Percentiles rank a stretch among this genome's conserved stretches.
Evolutionary conservation across 1,284 basidiomycete species (phyloP).

Genomic region (Puccinia polysora): DNA sequence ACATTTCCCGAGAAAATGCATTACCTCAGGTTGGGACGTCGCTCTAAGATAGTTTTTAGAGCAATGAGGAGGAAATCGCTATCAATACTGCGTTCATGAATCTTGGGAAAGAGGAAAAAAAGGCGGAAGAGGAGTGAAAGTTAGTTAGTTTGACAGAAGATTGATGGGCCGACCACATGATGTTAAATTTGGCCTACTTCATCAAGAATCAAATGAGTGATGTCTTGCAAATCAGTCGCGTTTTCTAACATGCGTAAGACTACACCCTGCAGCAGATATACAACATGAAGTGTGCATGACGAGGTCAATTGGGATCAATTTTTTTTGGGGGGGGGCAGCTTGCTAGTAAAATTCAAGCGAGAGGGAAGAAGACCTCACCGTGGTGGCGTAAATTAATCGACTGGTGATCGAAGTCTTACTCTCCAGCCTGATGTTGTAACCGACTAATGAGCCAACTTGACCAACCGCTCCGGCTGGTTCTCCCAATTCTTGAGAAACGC

Average conservation of each 20-base stretch:
- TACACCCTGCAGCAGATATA: constrained; percentile 70
- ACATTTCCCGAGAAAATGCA: background rate
- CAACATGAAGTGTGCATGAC: constrained; percentile 47
- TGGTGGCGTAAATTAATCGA: constrained; percentile 64
- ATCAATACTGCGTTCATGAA: constrained; percentile 94
- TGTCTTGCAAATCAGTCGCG: constrained; percentile 80
- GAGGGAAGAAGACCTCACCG: constrained; percentile 52
- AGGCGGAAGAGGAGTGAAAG: background rate
- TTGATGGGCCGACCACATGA: too few relatives aligned
- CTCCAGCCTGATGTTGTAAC: constrained; percentile 91
- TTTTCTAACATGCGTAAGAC: constrained; percentile 93
- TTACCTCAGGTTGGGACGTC: constrained; percentile 77
- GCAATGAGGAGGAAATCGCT: constrained; percentile 96
- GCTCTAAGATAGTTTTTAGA: constrained; percentile 76
- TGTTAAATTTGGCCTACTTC: constrained; percentile 61
- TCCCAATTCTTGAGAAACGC: constrained; percentile 88
- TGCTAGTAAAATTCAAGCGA: background rate
- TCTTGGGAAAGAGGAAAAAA: constrained; percentile 50
- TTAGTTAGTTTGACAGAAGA: background rate
- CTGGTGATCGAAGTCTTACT: constrained; percentile 57
- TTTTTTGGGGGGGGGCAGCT: too few relatives aligned
- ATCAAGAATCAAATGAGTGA: constrained; percentile 83
- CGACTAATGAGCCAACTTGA: constrained; percentile 73
- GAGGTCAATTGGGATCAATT: background rate
- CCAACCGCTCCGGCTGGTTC: constrained; percentile 78